Conservation (phyloP, 805 yeast species). For the Jamesozyma spencerorum region DNA sequence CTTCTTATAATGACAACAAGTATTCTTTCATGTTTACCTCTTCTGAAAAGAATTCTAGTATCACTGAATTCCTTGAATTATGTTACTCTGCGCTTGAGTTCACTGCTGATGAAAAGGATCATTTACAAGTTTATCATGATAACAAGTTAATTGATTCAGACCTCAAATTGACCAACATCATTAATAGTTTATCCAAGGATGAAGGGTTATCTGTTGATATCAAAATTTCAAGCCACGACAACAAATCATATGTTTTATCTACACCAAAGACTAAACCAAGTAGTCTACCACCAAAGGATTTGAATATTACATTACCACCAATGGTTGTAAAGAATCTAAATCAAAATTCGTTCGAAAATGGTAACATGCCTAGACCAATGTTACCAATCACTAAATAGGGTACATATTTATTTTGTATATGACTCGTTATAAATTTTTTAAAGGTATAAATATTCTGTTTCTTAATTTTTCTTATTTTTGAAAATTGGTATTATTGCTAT, state of each 20-base stretch:
- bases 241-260: no score
- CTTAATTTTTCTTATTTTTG: background rate
- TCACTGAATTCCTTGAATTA: slow-evolving; percentile 1
- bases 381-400: slow-evolving; percentile 1
- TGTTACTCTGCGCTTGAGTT: slow-evolving; percentile 3
- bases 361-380: slow-evolving; percentile 21
- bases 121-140: slow-evolving; percentile 17
- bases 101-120: slow-evolving; percentile 3
- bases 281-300: background rate
- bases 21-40: slow-evolving; percentile 2
- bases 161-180: slow-evolving; percentile 39
- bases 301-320: slow-evolving; percentile 2
- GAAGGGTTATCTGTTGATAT: slow-evolving; percentile 3
- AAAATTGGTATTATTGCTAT: background rate
- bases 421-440: no score
- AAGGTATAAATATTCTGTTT: no score
- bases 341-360: slow-evolving; percentile 12
- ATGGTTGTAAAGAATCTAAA: slow-evolving; percentile 2
- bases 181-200: slow-evolving; percentile 22
- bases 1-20: slow-evolving; percentile 1
- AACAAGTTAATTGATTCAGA: slow-evolving; percentile 34
- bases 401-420: no score
- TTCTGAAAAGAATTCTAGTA: slow-evolving; percentile 3
- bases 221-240: background rate
- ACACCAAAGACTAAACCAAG: no score